Base-by-base conservation (phyloP, 805 yeast species). In the Maudiozyma turicensis region DNA sequence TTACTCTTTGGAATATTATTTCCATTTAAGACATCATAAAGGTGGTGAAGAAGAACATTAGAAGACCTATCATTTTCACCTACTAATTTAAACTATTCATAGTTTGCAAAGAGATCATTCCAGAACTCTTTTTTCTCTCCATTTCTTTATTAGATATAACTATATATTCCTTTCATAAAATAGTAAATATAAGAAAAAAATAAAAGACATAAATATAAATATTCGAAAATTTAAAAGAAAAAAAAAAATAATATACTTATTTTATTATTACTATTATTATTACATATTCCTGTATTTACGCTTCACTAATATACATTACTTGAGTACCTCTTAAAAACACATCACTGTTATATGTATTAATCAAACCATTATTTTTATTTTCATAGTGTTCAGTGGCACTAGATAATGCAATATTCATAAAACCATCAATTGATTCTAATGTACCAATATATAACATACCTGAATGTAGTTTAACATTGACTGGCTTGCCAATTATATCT, bases 361-460 rank as follows among this genome's bases (percentile, higher is more conserved):
- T 49, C 13, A 63, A 50, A 7, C 68, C 68, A 46, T 65, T 63
- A 9, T 54, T 53, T 14, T 54, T 57, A 34, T 53, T 60, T 47
- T 65, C 69, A 45, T 62, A 66, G 48, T 65, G 69, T 48, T 93
- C 99, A 44, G 78, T 73, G 4, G 95, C 80, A 52, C 81, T 76
- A 48, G 85, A 88, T 54, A 93, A 74, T 2, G 91, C 95, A 45
- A 93, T 84, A 68, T 93, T 93, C 96, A 93, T 89, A 71, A 82
- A 93, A 8, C 98, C 98, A 64, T 93, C 99, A 50, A 93, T 90
- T 40, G 96, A 86, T 58, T 86, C 91, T 54, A 86, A 74, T 45
- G 59, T 68, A 54, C 91, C 95, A 43, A 74, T 77, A 67, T 88
- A 93, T 51, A 86, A 86, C 52, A 90, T 81, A 11, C 96, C 98